Evolutionary conservation across 2,329 filamentous ascomycete species (phyloP), one percentile per base, ranked within the genome.

Genomic region (Curvularia sp.): DNA sequence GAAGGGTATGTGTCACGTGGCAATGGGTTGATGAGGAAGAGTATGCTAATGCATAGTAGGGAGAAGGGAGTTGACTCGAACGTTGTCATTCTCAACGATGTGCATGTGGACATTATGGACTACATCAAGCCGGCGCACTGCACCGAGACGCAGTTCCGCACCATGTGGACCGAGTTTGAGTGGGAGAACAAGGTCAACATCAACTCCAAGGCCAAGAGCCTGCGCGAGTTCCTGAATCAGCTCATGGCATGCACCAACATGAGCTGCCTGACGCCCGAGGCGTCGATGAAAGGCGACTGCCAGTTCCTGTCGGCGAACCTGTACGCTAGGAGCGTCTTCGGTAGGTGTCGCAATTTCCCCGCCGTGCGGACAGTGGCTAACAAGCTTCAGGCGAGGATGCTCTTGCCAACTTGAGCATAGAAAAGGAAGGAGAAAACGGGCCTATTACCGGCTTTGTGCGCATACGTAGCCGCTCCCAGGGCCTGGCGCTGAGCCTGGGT

Each of bases 121-220:
- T 99, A 99, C 81, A 99, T 99, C 72, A 94, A 98, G 76, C 95
- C 95, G 1, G 94, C 94, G 6, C 89, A 93, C 15, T 99, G 95
- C 83, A 95, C 92, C 4, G 95, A 99, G 83, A 97, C 94, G 10
- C 93, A 98, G 74, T 99, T 99, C 88, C 88, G 95, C 59, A 96
- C 92, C n/a, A 99, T 99, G 95, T 99, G 95, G 95, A 99, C 95
- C 36, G 95, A 99, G 76, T 99, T 99, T 68, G 95, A 99, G 77
- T 99, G 95, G 95, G 95, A 99, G 84, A 99, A 99, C 82, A 99
- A 99, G 86, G 94, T 99, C 79, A 99, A 99, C 81, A 98, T 99
- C 81, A 97, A 97, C 80, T 96, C 92, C 64, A 98, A 97, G 84
- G 92, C 92, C 67, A 96, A 94, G 82, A 90, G 87, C 27, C 83